phyloP scores from a whole-genome alignment of 1,139 yeast genomes.

The Pichia sp. region DNA sequence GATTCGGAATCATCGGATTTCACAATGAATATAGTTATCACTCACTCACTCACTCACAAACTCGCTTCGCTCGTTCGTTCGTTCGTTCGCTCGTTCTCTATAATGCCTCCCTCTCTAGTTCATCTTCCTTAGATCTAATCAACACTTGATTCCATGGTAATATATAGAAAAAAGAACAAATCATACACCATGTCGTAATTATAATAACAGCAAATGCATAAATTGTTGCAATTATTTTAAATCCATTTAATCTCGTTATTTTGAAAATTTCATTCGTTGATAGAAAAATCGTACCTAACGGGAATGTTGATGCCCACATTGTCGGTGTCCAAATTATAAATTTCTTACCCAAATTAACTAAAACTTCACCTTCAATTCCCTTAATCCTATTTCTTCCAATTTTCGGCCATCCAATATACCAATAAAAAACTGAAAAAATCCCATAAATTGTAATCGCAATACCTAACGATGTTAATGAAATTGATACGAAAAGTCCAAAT shows the following conservation, averaged over 20 bases:
- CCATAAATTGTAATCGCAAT: conserved; percentile 57
- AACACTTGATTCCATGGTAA: conserved; percentile 20
- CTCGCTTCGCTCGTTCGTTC: not conserved
- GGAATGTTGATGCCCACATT: conserved; percentile 89
- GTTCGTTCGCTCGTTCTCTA: not conserved
- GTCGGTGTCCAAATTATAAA: conserved; percentile 41
- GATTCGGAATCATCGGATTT: too few relatives aligned
- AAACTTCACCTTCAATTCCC: not conserved
- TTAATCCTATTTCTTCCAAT: not conserved
- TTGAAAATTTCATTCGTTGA: conserved; percentile 46
- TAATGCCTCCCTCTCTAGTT: not conserved
- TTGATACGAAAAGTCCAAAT: conserved; percentile 29
- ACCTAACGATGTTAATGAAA: conserved; percentile 44
- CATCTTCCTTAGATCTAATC: not conserved
- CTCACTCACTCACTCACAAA: not conserved
- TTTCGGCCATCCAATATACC: conserved; percentile 25
- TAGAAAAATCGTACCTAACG: conserved; percentile 74
- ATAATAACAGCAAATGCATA: conserved; percentile 44
- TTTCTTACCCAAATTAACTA: not conserved
- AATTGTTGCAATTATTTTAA: conserved; percentile 55
- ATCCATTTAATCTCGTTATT: conserved; percentile 38
- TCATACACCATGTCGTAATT: conserved; percentile 33
- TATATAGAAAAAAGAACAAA: conserved; percentile 30
- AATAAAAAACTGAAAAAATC: conserved; percentile 35
- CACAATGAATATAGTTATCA: too few relatives aligned